phyloP scores from a whole-genome alignment of 768 basidiomycete species.

The Ramaria rubella region DNA sequence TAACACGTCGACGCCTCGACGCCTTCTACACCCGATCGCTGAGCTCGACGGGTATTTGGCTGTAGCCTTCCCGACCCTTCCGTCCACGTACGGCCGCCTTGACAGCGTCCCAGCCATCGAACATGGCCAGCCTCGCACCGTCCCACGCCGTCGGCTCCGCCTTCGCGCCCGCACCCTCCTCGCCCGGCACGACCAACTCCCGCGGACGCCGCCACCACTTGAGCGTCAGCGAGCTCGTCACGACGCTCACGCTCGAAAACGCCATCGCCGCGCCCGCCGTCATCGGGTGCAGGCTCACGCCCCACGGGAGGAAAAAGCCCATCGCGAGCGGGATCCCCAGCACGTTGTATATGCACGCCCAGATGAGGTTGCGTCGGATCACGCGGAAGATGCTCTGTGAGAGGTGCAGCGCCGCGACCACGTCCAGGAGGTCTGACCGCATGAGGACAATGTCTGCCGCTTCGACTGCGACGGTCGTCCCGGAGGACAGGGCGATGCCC shows the following conservation, averaged over 20 bases:
- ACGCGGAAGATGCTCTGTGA: slow-evolving; percentile 83
- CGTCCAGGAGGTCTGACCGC: slow-evolving; percentile 93
- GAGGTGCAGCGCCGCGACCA: slow-evolving; percentile 92
- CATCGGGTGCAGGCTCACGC: slow-evolving; percentile 94
- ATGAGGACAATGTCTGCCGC: slow-evolving; percentile 98
- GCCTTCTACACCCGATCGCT: slow-evolving; percentile 9
- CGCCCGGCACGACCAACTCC: slow-evolving; percentile 65
- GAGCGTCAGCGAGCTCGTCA: slow-evolving; percentile 80
- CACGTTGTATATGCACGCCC: slow-evolving; percentile 94
- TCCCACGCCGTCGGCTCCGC: slow-evolving; percentile 33
- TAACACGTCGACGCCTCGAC: background rate
- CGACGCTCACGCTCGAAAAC: slow-evolving; percentile 93
- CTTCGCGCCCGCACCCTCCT: slow-evolving; percentile 17
- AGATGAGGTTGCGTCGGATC: slow-evolving; percentile 88
- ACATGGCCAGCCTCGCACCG: slow-evolving; percentile 35
- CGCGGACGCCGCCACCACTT: slow-evolving; percentile 75
- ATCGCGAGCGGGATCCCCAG: slow-evolving; percentile 95
- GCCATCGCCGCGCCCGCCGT: slow-evolving; percentile 99
- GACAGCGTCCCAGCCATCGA: slow-evolving; percentile 40
- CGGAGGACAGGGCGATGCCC: slow-evolving; percentile 92
- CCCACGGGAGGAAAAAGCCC: slow-evolving; percentile 91
- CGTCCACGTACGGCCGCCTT: slow-evolving; percentile 33
- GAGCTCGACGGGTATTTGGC: slow-evolving; percentile 69
- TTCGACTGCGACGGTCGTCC: slow-evolving; percentile 95
- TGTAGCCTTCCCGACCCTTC: slow-evolving; percentile 48